Evolutionary conservation across 208 protist species (phyloP), one percentile per base, ranked within the genome.

Genomic region (Crithidia fasciculata): DNA sequence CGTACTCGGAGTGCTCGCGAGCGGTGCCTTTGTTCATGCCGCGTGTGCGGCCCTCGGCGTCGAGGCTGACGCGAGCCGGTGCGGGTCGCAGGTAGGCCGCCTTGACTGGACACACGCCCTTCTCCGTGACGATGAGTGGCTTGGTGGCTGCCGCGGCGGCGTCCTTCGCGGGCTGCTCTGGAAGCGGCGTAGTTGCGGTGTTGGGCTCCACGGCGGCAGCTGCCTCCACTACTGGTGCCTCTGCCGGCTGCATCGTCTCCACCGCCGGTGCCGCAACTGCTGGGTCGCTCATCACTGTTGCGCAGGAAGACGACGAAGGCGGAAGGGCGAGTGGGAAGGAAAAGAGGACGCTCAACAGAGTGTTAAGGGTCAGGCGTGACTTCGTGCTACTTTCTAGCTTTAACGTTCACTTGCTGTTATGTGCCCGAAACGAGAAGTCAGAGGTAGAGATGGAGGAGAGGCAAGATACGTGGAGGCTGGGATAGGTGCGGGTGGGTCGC

Each of bases 21-120:
- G 89, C 91, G 5, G 69, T 69, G 8, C 88, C 88, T 44, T 89
- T 94, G 78, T 96, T 96, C 91, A 94, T 94, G 49, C 91, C 91
- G 12, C 87, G 80, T 41, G 85, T 89, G 54, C 83, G 82, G 7
- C 86, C 87, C 45, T 90, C 86, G 4, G 72, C 78, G 65, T 92
- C 85, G 43, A 93, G 80, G 39, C 69, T 83, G 40, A 92, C 83
- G 49, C 81, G 84, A 16, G 76, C 79, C n/a, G 81, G 88, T 4
- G 84, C 88, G 7, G 78, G 74, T 8, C 83, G 81, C 54, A 85
- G 76, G 83, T 88, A 93, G 66, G 84, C 82, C 53, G 66, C 57
- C 80, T 85, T 88, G 53, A 93, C 85, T 5, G 86, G 80, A 61
- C 90, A 93, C 13, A 93, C 75, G n/a, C 88, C 90, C 47, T 81